phyloP scores from a whole-genome alignment of 2,329 filamentous ascomycete genomes.

The Scopulariopsis brevicaulis region DNA sequence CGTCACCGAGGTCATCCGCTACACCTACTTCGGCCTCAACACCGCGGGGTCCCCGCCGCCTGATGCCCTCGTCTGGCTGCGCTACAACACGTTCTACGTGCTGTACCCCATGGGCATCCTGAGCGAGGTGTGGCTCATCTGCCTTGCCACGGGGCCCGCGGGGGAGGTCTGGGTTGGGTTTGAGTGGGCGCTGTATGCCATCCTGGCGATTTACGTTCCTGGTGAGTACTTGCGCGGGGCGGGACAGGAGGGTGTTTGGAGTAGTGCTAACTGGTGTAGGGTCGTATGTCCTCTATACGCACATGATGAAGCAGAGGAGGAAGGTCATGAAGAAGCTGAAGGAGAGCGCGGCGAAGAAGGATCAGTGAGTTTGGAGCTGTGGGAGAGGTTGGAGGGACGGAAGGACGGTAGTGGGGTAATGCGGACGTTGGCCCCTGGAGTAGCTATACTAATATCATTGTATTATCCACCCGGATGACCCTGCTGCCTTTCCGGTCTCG shows the following conservation, averaged over 20 bases:
- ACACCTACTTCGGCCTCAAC: conserved; percentile 77
- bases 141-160: conserved; percentile 48
- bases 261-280: conserved; percentile 24
- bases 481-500: background rate
- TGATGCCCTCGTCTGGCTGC: conserved; percentile 60
- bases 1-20: conserved; percentile 84
- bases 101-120: conserved; percentile 87
- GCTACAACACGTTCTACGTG: conserved; percentile 87
- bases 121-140: conserved; percentile 77
- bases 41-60: conserved; percentile 50
- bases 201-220: conserved; percentile 69
- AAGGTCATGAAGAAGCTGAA: conserved; percentile 63
- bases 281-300: conserved; percentile 75
- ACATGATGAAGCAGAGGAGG: conserved; percentile 86
- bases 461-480: background rate
- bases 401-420: background rate
- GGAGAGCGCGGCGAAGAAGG: conserved; percentile 27
- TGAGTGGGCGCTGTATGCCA: conserved; percentile 48
- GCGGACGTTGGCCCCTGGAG: background rate
- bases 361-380: conserved; percentile 17
- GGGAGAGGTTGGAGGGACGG: background rate
- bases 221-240: conserved; percentile 36
- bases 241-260: too few relatives aligned
- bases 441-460: background rate
- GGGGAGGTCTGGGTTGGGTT: conserved; percentile 30